phyloP scores from a whole-genome alignment of 2,329 filamentous ascomycete genomes.

The Nemania sp. region DNA sequence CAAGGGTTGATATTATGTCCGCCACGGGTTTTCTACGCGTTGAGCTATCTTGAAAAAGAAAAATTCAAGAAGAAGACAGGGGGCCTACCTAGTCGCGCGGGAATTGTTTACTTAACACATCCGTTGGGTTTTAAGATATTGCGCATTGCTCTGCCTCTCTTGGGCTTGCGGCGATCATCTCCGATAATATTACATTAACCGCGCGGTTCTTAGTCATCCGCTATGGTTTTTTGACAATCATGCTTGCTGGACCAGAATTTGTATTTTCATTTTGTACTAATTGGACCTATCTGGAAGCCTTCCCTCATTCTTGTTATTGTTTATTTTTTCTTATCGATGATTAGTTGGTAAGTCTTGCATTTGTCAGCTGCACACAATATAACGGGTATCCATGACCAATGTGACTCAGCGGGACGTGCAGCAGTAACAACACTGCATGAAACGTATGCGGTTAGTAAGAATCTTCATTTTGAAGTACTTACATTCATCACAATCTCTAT shows the following conservation, averaged over 20 bases:
- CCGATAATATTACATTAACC: background rate
- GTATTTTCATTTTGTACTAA: background rate
- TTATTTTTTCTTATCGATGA: background rate
- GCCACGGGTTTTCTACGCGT: too few relatives aligned
- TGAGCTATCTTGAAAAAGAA: too few relatives aligned
- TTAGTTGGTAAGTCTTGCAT: slow-evolving; percentile 16
- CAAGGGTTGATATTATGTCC: too few relatives aligned
- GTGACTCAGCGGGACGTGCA: background rate
- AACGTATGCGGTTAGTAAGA: background rate
- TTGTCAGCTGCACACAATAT: slow-evolving; percentile 19
- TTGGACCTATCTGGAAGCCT: background rate
- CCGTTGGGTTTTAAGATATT: too few relatives aligned
- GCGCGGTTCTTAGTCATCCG: slow-evolving; percentile 33
- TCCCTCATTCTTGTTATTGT: background rate
- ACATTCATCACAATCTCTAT: background rate
- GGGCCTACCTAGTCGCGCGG: too few relatives aligned
- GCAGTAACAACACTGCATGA: background rate
- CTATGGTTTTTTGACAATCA: background rate
- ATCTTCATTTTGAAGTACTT: background rate
- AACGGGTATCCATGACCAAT: background rate
- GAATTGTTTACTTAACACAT: too few relatives aligned
- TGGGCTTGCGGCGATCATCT: too few relatives aligned
- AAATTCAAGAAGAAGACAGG: too few relatives aligned
- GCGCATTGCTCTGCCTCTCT: too few relatives aligned
- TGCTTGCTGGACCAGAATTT: background rate